Conservation (phyloP, 768 basidiomycete genomes). For the Dioszegia hungarica region DNA sequence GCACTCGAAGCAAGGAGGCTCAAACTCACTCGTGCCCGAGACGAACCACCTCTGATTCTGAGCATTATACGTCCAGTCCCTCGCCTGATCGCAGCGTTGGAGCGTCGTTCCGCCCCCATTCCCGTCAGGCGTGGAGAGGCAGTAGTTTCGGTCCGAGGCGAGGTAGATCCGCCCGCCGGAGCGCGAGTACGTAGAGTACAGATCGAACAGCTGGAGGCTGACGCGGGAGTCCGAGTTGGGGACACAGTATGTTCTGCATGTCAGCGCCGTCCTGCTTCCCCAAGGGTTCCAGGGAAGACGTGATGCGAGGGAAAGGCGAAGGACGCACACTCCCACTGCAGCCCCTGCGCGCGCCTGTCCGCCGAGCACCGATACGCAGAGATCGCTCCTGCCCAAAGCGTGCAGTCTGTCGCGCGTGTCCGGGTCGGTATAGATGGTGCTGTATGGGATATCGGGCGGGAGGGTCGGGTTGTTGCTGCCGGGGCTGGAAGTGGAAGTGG, state of each 20-base stretch:
- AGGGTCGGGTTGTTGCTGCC: neutral
- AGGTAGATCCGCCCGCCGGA: neutral
- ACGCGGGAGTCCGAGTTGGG: neutral
- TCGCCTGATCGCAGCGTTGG: neutral
- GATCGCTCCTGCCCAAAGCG: conserved; percentile 13
- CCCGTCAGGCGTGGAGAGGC: neutral
- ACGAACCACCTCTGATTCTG: conserved; percentile 1
- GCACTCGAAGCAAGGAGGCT: neutral
- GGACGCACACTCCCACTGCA: conserved; percentile 13
- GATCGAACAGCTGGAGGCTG: neutral
- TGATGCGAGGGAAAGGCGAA: neutral
- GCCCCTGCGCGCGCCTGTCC: conserved; percentile 16
- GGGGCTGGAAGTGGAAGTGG: neutral
- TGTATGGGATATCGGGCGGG: conserved; percentile 1
- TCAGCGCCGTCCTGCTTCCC: neutral
- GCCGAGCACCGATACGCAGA: conserved; percentile 14
- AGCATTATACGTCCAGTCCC: conserved; percentile 1
- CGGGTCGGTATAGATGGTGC: conserved; percentile 6
- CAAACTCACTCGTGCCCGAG: conserved; percentile 5
- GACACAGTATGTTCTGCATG: conserved; percentile 6
- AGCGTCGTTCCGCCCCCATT: neutral
- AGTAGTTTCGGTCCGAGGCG: neutral
- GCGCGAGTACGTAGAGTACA: neutral
- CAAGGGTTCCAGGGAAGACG: neutral
- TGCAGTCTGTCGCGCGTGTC: conserved; percentile 10